Evolutionary conservation across 495 filamentous ascomycete genomes (phyloP), one percentile per base, ranked within the genome.

Genomic region (Cercophora newfieldiana): DNA sequence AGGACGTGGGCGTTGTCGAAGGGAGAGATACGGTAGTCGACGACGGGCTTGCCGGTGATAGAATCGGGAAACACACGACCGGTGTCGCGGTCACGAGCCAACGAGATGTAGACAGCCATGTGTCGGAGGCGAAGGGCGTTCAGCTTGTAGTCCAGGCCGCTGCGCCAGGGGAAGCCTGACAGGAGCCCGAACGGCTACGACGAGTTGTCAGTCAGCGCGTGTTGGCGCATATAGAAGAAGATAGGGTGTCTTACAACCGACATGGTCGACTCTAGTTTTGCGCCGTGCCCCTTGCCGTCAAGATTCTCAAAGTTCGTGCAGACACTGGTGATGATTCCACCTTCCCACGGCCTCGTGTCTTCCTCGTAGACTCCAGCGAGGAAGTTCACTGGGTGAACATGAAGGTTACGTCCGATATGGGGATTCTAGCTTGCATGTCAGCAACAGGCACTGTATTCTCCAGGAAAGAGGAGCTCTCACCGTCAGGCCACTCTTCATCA

Each of bases 361-460:
- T 93, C 79, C 6, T 89, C 82, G 68, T 87, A 93, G 14, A 88
- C 77, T 16, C 84, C 91, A 2, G 77, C 81, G 22, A 88, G 70
- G 5, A 88, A 69, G 49, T 82, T 80, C 5, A 88, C 88, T 2
- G 94, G 94, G 68, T 98, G 94, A 6, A 94, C 73, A 69, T 96
- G 78, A 4, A 98, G 87, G 70, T 97, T 90, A 19, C 83, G 86
- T n/a, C 94, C 94, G 67, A 98, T 90, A 53, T 97, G 89, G 3
- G 79, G 80, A 65, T 96, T 97, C 78, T 89, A 84, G 25, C 83
- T 68, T 48, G 5, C 57, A 61, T 53, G 29, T 63, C 55, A 58
- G 21, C 28, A 22, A 50, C 47, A 25, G 1, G 22, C 47, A 26
- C 22, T 26, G 25, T 54, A 48, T 7, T 0, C 5, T 10, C 19